Evolutionary conservation across 2,329 filamentous ascomycete genomes (phyloP).

Genomic region (Aspergillus sojae): DNA sequence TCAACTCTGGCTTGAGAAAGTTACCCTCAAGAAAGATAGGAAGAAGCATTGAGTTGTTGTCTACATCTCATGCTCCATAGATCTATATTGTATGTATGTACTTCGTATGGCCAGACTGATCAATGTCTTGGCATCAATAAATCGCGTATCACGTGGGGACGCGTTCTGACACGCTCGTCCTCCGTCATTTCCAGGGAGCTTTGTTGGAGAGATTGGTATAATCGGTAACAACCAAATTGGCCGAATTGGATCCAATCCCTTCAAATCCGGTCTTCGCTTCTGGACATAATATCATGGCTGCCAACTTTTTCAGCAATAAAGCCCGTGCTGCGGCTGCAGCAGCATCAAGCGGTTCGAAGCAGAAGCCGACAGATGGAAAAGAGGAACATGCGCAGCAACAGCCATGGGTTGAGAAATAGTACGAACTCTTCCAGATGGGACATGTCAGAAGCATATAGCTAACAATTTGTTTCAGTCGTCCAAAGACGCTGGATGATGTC

Average conservation of each 20-base stretch:
- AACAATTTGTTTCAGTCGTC: conserved; percentile 65
- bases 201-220: neutral
- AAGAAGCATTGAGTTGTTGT: neutral
- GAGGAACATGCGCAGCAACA: conserved; percentile 70
- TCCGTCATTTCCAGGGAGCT: neutral
- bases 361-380: conserved; percentile 64
- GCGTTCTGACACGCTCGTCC: conserved; percentile 29
- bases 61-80: neutral
- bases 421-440: conserved; percentile 23
- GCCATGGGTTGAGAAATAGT: conserved; percentile 99
- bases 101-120: neutral
- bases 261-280: neutral
- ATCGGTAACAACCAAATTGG: conserved; percentile 1
- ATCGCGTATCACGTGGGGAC: conserved; percentile 40
- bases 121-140: conserved; percentile 21
- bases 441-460: neutral
- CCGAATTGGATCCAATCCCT: conserved; percentile 3
- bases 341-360: conserved; percentile 68
- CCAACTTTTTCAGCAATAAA: conserved; percentile 94
- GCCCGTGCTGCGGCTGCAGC: conserved; percentile 75
- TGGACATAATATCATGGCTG: conserved; percentile 55
- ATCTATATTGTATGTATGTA: neutral
- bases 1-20: neutral
- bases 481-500: conserved; percentile 91
- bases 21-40: neutral